Evolutionary conservation across 805 yeast genomes (phyloP), one percentile per base, ranked within the genome.

Genomic region (Ogataea ganodermae): DNA sequence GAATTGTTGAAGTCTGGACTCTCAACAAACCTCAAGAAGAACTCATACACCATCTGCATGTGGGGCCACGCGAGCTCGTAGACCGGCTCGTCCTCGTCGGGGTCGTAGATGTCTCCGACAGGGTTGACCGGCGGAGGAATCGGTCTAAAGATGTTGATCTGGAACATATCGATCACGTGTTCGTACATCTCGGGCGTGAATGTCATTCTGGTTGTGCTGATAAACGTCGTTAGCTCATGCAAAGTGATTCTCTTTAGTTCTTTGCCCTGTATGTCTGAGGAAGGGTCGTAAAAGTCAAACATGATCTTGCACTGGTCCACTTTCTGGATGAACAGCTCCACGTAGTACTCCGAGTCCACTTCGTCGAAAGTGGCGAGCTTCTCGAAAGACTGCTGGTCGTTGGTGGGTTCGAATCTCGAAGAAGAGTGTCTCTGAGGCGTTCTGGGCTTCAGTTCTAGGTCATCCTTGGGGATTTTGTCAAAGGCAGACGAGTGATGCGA

Each of bases 81-180:
- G 31, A 94, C 96, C 2, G 98, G 98, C 69, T 94, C 99, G 71
- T 94, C 99, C 70, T 94, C 99, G 69, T 94, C 99, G 1, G 99
- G 99, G 61, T 94, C 99, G 67, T 80, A 94, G 32, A 92, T 80
- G 55, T 94, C 99, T 31, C 99, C 99, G 38, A 91, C 79, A 4
- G 98, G 98, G 65, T 94, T 94, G 30, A 91, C 96, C 1, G 98
- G 97, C 1, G 99, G 99, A 3, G 99, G 98, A 41, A 94, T 89
- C 26, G 98, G 96, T 62, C 99, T 80, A 68, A 94, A 91, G 46
- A 94, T 76, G 68, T 94, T 94, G 49, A 78, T 79, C 60, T 82
- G 84, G 69, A 91, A 94, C 97, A 94, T 92, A 18, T 79, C 79
- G 35, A 91, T 90, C 46, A 92, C 95, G 60, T 85, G 89, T 44